Evolutionary conservation across 257 asterid genomes (phyloP).

Genomic region (Rhazya stricta): DNA sequence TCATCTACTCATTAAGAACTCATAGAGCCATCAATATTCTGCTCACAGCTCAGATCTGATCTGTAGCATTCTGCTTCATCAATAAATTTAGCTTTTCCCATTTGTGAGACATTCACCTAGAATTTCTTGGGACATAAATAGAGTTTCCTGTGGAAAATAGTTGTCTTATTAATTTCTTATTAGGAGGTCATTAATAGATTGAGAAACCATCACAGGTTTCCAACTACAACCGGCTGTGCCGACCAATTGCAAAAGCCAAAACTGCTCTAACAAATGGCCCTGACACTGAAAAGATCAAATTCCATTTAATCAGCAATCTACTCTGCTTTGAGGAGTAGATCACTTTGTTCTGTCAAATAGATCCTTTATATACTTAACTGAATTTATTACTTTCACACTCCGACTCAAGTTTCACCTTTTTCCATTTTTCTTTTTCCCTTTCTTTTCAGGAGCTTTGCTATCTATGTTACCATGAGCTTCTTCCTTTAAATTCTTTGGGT

Average conservation of each 20-base stretch:
- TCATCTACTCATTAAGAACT: background rate
- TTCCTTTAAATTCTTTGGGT: background rate
- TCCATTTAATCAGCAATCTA: background rate
- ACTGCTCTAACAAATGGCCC: background rate
- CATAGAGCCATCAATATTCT: background rate
- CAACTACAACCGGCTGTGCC: background rate
- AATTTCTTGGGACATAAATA: background rate
- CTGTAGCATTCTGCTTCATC: background rate
- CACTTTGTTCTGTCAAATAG: background rate
- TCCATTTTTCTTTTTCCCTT: too few species aligned
- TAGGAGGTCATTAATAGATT: background rate
- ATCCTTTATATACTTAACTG: too few species aligned
- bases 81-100: background rate
- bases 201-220: background rate
- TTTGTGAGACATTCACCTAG: background rate
- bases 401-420: background rate
- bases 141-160: background rate
- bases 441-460: background rate
- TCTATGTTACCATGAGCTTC: background rate
- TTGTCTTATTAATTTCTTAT: background rate
- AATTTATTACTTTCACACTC: background rate
- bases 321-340: background rate
- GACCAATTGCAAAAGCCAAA: background rate
- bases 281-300: background rate
- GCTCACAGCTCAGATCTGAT: background rate